Evolutionary conservation across 495 filamentous ascomycete species (phyloP).

Genomic region (Choiromyces venosus): DNA sequence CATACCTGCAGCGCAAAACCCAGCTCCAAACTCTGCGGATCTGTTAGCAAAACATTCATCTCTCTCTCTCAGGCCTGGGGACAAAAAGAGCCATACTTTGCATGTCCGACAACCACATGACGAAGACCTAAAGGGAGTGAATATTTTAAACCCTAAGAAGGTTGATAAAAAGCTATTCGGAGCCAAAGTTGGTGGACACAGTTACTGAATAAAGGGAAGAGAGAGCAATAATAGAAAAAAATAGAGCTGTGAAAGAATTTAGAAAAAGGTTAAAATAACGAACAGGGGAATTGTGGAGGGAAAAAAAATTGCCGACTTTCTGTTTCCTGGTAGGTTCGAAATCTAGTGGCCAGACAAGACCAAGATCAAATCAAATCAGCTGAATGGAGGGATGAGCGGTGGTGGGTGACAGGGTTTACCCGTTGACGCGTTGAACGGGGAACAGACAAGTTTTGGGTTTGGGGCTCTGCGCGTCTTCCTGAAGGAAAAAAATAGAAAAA

Average conservation of each 20-base stretch:
- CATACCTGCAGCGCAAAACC: slow-evolving; percentile 84
- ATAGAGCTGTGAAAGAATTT: not conserved
- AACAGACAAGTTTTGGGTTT: not conserved
- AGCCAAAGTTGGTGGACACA: not conserved
- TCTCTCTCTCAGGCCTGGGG: not conserved
- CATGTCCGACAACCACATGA: slow-evolving; percentile 92
- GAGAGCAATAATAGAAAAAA: not conserved
- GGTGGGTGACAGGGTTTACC: not conserved
- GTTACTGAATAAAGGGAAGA: not conserved
- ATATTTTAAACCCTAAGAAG: not conserved
- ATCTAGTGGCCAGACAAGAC: not conserved
- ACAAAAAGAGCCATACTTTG: slow-evolving; percentile 60
- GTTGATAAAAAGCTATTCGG: not conserved
- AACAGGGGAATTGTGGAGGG: slow-evolving; percentile 17
- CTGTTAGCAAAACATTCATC: slow-evolving; percentile 37
- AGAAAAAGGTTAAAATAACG: not conserved
- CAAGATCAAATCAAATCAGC: slow-evolving; percentile 1
- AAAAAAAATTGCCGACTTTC: not conserved
- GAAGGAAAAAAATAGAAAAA: not conserved
- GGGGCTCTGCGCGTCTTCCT: not conserved
- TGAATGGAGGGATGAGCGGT: slow-evolving; percentile 5
- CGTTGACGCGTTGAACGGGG: not conserved
- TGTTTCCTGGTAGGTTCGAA: not conserved
- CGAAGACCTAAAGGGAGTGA: not conserved
- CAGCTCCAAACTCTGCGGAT: slow-evolving; percentile 76